Evolutionary conservation across 106 monocot species (phyloP), one percentile per base, ranked within the genome.

Genomic region (Apostasia ramifera): DNA sequence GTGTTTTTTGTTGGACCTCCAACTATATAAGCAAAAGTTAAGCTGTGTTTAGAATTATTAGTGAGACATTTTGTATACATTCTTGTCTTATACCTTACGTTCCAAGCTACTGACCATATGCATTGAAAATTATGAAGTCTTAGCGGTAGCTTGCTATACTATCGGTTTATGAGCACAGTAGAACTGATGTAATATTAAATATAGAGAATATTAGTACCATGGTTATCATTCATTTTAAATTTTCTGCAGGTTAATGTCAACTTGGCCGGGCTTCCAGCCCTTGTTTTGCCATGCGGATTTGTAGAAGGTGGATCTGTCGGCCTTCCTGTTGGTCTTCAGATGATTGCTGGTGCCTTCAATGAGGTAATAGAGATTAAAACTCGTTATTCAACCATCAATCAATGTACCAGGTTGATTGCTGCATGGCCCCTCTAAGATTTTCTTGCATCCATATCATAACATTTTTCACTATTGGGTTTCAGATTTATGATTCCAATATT

Each of bases 241-340:
- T 67, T 59, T 73, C 38, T 67, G 54, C 71, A 97, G 95, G 95
- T 97, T 51, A 97, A 97, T 73, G 95, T 97, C 44, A 97, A 97
- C 72, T 78, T 97, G 66, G 92, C 95, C 57, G 95, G 92, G 38
- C 82, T 97, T 11, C 95, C 95, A 65, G 91, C 95, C 63, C 57
- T 97, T 44, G 95, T 97, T 13, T 82, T 97, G 55, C 95, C 92
- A 13, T 97, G 95, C 69, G 95, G 95, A 12, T 89, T 92, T 80
- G 89, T 89, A 39, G 82, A 87, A 63, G 95, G 84, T 71, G 92
- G 86, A 67, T 26, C 59, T 65, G 70, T 75, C 57, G 79, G 86
- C 6, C 81, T 95, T 47, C 95, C 95, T 41, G 83, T 95, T 70
- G 95, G 95, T 7, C 84, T 97, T 87, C 95, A 97, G 81, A 86